These are phyloP conservation scores for Wickerhamomyces sp. DNA, from an alignment of 1,139 yeast genomes.

Conservation along the genomic window DNA sequence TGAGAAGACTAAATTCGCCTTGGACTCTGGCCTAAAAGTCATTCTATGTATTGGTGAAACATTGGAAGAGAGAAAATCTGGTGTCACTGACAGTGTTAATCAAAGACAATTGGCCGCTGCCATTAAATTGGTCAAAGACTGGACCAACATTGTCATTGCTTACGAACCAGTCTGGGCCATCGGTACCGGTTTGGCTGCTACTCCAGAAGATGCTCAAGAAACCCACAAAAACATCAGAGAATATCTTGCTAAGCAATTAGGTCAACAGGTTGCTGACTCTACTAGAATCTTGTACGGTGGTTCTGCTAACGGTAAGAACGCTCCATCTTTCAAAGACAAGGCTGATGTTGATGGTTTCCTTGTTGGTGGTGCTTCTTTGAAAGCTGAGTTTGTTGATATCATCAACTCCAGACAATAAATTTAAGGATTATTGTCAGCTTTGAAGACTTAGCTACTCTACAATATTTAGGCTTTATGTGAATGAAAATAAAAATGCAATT, in stretches of 20 bases:
- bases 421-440: too few species aligned
- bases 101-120: constrained; percentile 91
- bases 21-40: constrained; percentile 82
- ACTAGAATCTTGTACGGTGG: constrained; percentile 98
- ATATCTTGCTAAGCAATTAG: constrained; percentile 72
- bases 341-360: constrained; percentile 96
- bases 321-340: constrained; percentile 86
- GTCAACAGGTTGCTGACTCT: constrained; percentile 67
- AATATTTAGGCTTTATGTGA: too few species aligned
- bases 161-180: constrained; percentile 99
- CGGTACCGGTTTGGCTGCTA: constrained; percentile 99
- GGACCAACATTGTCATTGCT: constrained; percentile 92
- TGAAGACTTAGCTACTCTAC: too few species aligned
- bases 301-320: constrained; percentile 94
- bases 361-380: constrained; percentile 99
- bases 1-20: constrained; percentile 89
- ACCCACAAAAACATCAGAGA: constrained; percentile 88
- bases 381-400: constrained; percentile 96
- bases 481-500: too few species aligned
- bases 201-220: constrained; percentile 95
- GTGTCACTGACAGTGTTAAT: constrained; percentile 79
- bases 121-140: constrained; percentile 75
- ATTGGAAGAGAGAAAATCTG: constrained; percentile 88
- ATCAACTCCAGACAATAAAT: constrained; percentile 84
- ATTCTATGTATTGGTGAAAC: constrained; percentile 98